Evolutionary conservation across 768 basidiomycete genomes (phyloP).

Genomic region (Filobasidium floriforme): DNA sequence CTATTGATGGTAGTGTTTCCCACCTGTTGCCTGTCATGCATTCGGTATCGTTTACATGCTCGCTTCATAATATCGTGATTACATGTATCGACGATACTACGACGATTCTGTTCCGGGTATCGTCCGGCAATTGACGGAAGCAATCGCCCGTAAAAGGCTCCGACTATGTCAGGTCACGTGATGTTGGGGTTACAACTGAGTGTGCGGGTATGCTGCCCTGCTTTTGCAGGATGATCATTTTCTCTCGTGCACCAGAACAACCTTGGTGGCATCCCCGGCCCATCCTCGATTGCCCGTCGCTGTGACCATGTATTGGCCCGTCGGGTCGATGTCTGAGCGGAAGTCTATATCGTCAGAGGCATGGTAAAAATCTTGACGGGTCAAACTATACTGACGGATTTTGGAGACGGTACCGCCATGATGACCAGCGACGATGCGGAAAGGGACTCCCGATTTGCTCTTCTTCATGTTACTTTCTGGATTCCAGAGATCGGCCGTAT

Average conservation of each 20-base stretch:
- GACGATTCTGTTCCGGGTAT: too few species aligned
- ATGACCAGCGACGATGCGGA: slow-evolving; percentile 92
- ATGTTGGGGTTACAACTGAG: too few species aligned
- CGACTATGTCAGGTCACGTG: too few species aligned
- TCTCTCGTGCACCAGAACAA: slow-evolving; percentile 82
- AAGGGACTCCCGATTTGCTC: slow-evolving; percentile 58
- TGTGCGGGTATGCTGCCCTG: too few species aligned
- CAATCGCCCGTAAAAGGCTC: too few species aligned
- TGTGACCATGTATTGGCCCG: slow-evolving; percentile 74
- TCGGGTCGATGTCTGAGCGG: slow-evolving; percentile 70
- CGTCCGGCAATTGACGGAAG: too few species aligned
- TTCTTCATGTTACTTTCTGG: slow-evolving; percentile 57
- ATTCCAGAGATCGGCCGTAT: slow-evolving; percentile 69
- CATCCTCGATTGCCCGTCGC: slow-evolving; percentile 90
- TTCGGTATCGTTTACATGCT: too few species aligned
- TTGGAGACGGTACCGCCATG: slow-evolving; percentile 89
- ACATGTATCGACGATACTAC: too few species aligned
- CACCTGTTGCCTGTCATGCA: not conserved
- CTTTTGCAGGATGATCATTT: not conserved
- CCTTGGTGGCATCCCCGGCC: slow-evolving; percentile 82
- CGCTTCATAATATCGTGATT: too few species aligned
- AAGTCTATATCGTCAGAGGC: slow-evolving; percentile 12
- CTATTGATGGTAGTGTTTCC: not conserved
- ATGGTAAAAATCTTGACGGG: not conserved
- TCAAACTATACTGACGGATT: slow-evolving; percentile 60